Conservation (phyloP, 1,139 yeast genomes). For the Ogataea hybrid region DNA sequence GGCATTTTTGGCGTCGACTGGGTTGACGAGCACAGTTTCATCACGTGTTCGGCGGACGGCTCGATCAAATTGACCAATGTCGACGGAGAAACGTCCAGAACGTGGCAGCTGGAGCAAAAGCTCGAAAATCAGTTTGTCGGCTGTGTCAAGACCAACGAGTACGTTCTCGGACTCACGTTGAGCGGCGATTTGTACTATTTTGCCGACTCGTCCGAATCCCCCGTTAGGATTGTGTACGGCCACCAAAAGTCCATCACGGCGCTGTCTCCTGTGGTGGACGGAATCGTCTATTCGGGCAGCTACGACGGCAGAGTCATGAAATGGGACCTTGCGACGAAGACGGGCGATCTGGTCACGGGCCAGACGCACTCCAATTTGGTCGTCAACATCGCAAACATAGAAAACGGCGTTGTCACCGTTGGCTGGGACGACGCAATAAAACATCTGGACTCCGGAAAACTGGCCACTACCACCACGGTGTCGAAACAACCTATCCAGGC, state of each 20-base stretch:
- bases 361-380: slow-evolving; percentile 58
- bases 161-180: slow-evolving; percentile 63
- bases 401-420: slow-evolving; percentile 41
- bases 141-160: slow-evolving; percentile 61
- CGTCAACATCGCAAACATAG: slow-evolving; percentile 38
- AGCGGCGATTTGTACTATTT: slow-evolving; percentile 72
- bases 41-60: slow-evolving; percentile 84
- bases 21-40: slow-evolving; percentile 62
- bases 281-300: slow-evolving; percentile 58
- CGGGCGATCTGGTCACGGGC: slow-evolving; percentile 37
- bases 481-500: slow-evolving; percentile 62
- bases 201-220: slow-evolving; percentile 37
- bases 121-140: slow-evolving; percentile 78
- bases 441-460: slow-evolving; percentile 37
- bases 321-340: slow-evolving; percentile 49
- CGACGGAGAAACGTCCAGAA: slow-evolving; percentile 38
- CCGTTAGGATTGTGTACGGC: slow-evolving; percentile 55
- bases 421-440: slow-evolving; percentile 92
- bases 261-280: slow-evolving; percentile 36
- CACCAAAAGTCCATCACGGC: slow-evolving; percentile 83
- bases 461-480: slow-evolving; percentile 35
- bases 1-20: slow-evolving; percentile 80
- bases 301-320: slow-evolving; percentile 73
- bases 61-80: slow-evolving; percentile 65
- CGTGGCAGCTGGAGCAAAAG: slow-evolving; percentile 44